Evolutionary conservation across 192 early-diverging fungal genomes (phyloP).

Genomic region (Coemansia sp.): DNA sequence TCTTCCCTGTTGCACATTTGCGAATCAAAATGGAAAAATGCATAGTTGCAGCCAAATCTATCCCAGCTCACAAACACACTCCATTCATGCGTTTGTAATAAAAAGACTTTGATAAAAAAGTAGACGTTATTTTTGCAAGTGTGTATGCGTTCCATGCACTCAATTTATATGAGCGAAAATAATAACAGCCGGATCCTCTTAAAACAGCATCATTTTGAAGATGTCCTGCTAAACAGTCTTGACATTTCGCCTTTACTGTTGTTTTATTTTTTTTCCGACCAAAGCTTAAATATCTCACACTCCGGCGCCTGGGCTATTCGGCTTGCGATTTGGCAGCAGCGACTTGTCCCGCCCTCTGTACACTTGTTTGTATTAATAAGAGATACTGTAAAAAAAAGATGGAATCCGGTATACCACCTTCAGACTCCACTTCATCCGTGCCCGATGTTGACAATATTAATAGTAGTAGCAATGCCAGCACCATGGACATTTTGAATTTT

Average conservation of each 20-base stretch:
- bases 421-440: not conserved
- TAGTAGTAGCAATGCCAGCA: not conserved
- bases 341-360: not conserved
- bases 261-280: slow-evolving; percentile 1
- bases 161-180: not conserved
- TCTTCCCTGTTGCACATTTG: no score
- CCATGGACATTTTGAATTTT: slow-evolving; percentile 5
- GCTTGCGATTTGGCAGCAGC: no score
- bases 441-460: not conserved
- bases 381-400: slow-evolving; percentile 3
- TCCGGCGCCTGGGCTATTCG: not conserved
- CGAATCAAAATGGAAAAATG: no score
- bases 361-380: not conserved
- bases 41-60: no score
- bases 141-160: not conserved
- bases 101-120: slow-evolving; percentile 1
- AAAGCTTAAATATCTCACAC: slow-evolving; percentile 4
- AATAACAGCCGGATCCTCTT: no score
- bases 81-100: not conserved
- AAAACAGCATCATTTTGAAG: no score
- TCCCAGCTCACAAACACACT: no score
- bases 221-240: no score
- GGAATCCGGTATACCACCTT: not conserved
- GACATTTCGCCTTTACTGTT: slow-evolving; percentile 10
- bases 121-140: not conserved